Base-by-base conservation (phyloP, 2,329 filamentous ascomycete species). In the Lizonia empirigonia region DNA sequence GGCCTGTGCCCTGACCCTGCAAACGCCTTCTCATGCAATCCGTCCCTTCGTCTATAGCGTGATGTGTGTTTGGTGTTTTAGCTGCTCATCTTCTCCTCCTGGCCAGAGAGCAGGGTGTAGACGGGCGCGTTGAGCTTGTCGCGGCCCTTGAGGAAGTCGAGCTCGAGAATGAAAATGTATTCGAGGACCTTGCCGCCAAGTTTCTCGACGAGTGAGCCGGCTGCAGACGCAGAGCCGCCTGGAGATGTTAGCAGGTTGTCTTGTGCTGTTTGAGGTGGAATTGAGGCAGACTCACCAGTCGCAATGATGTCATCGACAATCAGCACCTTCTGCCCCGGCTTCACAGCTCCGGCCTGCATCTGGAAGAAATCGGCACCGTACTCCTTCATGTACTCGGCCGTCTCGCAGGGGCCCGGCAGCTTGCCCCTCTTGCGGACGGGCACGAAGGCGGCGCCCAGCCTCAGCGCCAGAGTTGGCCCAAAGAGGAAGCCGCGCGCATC, bases 271-370 rank as follows among this genome's bases (percentile, higher is more conserved):
- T 12, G 16, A 16, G 10, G 23, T 29, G 19, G 13, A 13, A 6
- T 7, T 2, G 9, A 13, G 8, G 12, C 18, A 10, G 15, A 77
- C 87, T 74, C 81, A 96, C 93, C 93, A 60, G 94, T 99, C 50
- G 94, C 94, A 78, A 99, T 97, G 70, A 99, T 96, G 74, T 99
- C 94, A 75, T 99, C 94, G 24, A 99, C 91, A 60, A 99, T 83
- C 56, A 99, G 79, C 50, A 96, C 93, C 74, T 88, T 92, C 78
- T 96, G 90, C 27, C 92, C 92, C 42, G 85, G 82, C 77, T 89
- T 87, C 68, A 99, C 87, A 35, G 88, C 87, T 74, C 89, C 91
- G 62, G 83, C 80, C 80, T 99, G 94, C 80, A 99, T 95, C 82
- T 97, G 90, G 80, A 99, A 97, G 72, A 87, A 87, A 74, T 99